Conservation (phyloP, 805 yeast genomes). For the Kodamaea kakaduensis region DNA sequence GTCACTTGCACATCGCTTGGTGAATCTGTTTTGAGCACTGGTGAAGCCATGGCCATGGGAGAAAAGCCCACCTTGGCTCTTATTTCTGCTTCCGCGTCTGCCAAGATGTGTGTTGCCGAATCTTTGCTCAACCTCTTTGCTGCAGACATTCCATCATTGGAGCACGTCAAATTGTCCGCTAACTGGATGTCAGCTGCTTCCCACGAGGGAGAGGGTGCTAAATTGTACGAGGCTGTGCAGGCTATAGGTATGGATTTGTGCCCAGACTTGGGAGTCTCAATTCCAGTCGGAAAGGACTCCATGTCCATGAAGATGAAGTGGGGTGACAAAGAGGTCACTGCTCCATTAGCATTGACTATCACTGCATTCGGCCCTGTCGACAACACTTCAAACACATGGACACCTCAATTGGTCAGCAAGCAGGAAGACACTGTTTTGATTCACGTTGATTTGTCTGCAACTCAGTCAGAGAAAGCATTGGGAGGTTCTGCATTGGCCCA, state of each 20-base stretch:
- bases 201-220: conserved; percentile 92
- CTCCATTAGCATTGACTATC: conserved; percentile 88
- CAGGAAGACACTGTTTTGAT: conserved; percentile 61
- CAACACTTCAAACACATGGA: conserved; percentile 89
- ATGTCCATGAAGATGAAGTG: conserved; percentile 99
- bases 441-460: conserved; percentile 70
- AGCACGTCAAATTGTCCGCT: conserved; percentile 82
- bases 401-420: conserved; percentile 66
- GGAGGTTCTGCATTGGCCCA: conserved; percentile 97
- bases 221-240: conserved; percentile 92
- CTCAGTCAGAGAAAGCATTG: conserved; percentile 47
- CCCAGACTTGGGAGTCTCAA: conserved; percentile 84
- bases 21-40: conserved; percentile 63
- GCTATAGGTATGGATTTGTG: conserved; percentile 93
- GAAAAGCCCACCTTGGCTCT: conserved; percentile 91
- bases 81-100: conserved; percentile 84
- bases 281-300: conserved; percentile 98
- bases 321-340: conserved; percentile 87
- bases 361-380: conserved; percentile 90
- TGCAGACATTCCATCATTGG: conserved; percentile 75
- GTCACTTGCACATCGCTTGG: conserved; percentile 91
- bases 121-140: conserved; percentile 84
- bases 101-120: conserved; percentile 94
- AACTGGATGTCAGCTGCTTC: conserved; percentile 99
- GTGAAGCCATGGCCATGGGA: conserved; percentile 98